Evolutionary conservation across 495 filamentous ascomycete genomes (phyloP).

Genomic region (Hypoxylon subgilvum): DNA sequence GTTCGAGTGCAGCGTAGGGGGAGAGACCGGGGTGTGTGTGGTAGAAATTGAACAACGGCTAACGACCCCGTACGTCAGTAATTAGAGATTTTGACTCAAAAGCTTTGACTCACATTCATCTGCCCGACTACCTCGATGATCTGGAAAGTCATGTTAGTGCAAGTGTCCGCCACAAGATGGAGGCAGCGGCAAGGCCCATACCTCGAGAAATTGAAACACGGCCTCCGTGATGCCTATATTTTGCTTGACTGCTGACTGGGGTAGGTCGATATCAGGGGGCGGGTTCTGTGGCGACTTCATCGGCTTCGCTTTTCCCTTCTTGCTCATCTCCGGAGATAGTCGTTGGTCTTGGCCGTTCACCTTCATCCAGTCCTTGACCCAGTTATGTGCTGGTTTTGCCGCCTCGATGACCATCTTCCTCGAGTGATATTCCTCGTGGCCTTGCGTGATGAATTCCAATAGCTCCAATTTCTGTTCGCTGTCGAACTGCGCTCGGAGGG

Average conservation of each 20-base stretch:
- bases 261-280: constrained; percentile 65
- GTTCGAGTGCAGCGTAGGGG: constrained; percentile 66
- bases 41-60: constrained; percentile 65
- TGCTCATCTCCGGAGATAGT: constrained; percentile 74
- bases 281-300: constrained; percentile 56
- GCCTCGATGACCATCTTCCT: constrained; percentile 61
- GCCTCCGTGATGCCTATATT: constrained; percentile 64
- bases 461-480: constrained; percentile 72
- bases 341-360: constrained; percentile 64
- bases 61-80: constrained; percentile 15
- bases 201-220: constrained; percentile 74
- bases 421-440: constrained; percentile 73
- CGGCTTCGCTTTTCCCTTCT: constrained; percentile 64
- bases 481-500: constrained; percentile 69
- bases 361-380: constrained; percentile 62
- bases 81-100: neutral
- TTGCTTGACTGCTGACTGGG: constrained; percentile 66
- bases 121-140: constrained; percentile 76
- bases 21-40: constrained; percentile 62
- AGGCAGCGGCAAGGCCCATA: too few species aligned
- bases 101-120: constrained; percentile 58
- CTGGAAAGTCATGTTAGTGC: constrained; percentile 44
- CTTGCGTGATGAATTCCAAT: constrained; percentile 68
- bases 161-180: neutral
- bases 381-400: constrained; percentile 58